Base-by-base conservation (phyloP, 495 filamentous ascomycete genomes). In the Penicillium flavigenum region DNA sequence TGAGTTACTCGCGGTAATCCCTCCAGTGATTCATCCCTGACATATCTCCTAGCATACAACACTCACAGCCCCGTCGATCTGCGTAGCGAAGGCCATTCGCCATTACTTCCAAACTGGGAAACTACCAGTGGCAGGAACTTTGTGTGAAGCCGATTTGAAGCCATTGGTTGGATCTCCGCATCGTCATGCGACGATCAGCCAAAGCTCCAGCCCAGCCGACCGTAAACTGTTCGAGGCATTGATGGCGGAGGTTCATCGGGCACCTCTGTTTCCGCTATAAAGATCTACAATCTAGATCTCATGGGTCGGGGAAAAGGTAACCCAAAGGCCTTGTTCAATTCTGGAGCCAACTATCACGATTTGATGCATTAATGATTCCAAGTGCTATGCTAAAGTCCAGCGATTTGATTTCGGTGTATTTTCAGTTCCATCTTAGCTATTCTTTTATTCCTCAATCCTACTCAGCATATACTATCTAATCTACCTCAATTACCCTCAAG, bases 101-200 rank as follows among this genome's bases (percentile, higher is more conserved):
- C 65, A 59, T 5, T 83, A 81, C 54, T 83, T 82, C 68, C 67
- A 70, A 8, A 72, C 73, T 16, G 80, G 81, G 1, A 70, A 59
- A 11, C 64, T 83, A 1, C 81, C 80, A 3, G 52, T 56, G 0
- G 53, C 65, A 2, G 76, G 68, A 3, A 79, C 73, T 0, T 44
- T 79, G 1, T 83, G 82, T 49, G 48, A 76, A 19, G 68, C 67
- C 14, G 69, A 75, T 26, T 14, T 71, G 7, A 70, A 72, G 53
- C 71, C 71, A 14, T 48, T 73, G 31, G 43, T 73, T 8, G 70
- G 68, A 14, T 34, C 54, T 24, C 42, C 54, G 3, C 10, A 51
- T 12, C 24, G 54, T 17, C 12, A 38, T 8, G 19, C 16, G 4
- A 17, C 20, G 42, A 32, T 50, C 39, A 54, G 31, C 29, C 34